A percentile compares a stretch with the other conserved stretches of the same genome.
These are phyloP conservation scores for Dictyostelium brefeldianum DNA, from an alignment of 78 protist species.

Conservation along the genomic window DNA sequence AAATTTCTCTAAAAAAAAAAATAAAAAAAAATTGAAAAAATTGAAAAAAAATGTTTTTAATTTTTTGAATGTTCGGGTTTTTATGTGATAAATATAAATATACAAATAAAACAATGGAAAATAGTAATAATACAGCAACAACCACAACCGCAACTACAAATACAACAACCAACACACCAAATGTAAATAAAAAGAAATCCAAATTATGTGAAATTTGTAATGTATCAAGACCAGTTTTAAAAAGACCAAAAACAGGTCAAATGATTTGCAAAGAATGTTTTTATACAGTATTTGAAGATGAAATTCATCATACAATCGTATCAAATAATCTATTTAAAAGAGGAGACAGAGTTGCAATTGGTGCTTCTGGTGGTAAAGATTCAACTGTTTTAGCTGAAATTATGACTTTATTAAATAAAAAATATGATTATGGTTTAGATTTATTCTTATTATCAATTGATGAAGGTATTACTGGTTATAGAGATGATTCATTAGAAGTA, in stretches of 20 bases:
- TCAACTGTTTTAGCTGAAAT: slow-evolving; percentile 94
- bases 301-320: slow-evolving; percentile 92
- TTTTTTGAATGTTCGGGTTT: no score
- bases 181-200: slow-evolving; percentile 20
- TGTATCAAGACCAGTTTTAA: slow-evolving; percentile 79
- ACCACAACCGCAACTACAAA: not conserved
- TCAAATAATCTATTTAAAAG: slow-evolving; percentile 74
- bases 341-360: slow-evolving; percentile 93
- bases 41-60: no score
- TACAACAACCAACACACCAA: not conserved
- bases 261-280: slow-evolving; percentile 94
- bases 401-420: slow-evolving; percentile 82
- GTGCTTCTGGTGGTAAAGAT: slow-evolving; percentile 97
- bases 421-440: slow-evolving; percentile 91
- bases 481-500: slow-evolving; percentile 96
- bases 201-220: slow-evolving; percentile 75
- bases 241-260: slow-evolving; percentile 87
- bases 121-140: not conserved
- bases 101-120: not conserved
- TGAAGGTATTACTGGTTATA: slow-evolving; percentile 97
- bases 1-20: no score
- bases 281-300: slow-evolving; percentile 90
- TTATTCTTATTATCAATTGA: slow-evolving; percentile 93
- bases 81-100: not conserved
- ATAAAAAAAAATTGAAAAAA: no score